Base-by-base conservation (phyloP, 2,329 filamentous ascomycete species). In the Pyrenophora graminea region DNA sequence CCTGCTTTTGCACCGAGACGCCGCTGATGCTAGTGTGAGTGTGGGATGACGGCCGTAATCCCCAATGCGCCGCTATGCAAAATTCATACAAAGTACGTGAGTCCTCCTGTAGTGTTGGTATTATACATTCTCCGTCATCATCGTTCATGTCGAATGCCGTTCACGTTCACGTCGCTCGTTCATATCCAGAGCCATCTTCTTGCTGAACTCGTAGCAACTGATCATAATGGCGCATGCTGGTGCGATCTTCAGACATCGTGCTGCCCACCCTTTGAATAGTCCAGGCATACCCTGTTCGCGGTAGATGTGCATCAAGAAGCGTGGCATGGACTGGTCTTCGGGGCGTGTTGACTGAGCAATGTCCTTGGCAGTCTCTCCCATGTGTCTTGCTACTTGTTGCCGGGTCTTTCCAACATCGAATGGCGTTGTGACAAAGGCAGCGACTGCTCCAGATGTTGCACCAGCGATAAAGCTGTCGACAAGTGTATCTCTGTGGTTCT, bases 211-310 rank as follows among this genome's bases (percentile, higher is more conserved):
- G 73, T 97, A 99, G 70, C 88, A 96, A 70, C 90, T 95, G 70
- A 99, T 97, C 94, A 99, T 99, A 70, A 99, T 97, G 23, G 94
- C 94, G 74, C 94, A 99, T 0, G 93, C 91, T 1, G 94, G 94
- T 1, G 94, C 93, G 4, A 99, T 92, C 72, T 97, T 97, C 54
- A 97, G 79, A 61, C 91, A 96, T 33, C 94, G 82, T 0, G 94
- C 91, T 19, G 91, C 87, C 90, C 92, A 97, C 37, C 94, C 94
- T 63, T 82, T 89, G 83, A 95, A 97, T 4, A 99, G 77, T 0
- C 94, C 94, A 1, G 83, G 71, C 13, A 85, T 71, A 2, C 94
- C 94, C 74, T 97, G 93, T 46, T 88, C 88, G 62, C 84, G 82
- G 78, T 93, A 95, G 44, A 99, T 97, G 64, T 96, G 91, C 80